A percentile compares a stretch with the other conserved stretches of the same genome.
Conservation (phyloP, 805 yeast genomes). For the Nakazawaea sp. region DNA sequence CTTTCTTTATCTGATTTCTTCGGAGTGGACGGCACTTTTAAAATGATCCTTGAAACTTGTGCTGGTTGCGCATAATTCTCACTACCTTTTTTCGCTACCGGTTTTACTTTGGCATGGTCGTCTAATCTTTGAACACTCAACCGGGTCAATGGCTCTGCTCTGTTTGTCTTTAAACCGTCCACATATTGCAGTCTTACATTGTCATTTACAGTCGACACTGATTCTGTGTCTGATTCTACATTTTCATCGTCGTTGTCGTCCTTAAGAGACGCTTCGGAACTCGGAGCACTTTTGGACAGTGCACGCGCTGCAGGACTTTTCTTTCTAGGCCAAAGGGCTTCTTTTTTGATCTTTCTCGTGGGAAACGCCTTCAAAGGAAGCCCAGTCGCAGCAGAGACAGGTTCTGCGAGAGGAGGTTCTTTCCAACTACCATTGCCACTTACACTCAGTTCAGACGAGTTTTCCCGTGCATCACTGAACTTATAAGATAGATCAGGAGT, state of each 20-base stretch:
- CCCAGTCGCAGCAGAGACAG: slow-evolving; percentile 62
- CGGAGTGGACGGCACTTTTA: slow-evolving; percentile 11
- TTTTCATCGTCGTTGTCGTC: slow-evolving; percentile 1
- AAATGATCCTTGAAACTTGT: slow-evolving; percentile 2
- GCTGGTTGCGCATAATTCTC: slow-evolving; percentile 10
- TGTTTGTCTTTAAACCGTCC: slow-evolving; percentile 23
- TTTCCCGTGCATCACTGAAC: background rate
- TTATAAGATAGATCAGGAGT: slow-evolving; percentile 9
- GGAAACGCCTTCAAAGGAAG: slow-evolving; percentile 68
- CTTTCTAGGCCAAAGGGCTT: slow-evolving; percentile 43
- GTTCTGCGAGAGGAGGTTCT: slow-evolving; percentile 54
- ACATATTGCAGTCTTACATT: slow-evolving; percentile 10
- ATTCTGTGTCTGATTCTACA: slow-evolving; percentile 13
- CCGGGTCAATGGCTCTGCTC: slow-evolving; percentile 26
- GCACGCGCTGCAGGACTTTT: no score
- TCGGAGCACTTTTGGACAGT: no score
- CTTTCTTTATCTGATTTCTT: background rate
- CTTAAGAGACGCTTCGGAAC: no score
- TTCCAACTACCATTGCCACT: slow-evolving; percentile 22
- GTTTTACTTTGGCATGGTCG: slow-evolving; percentile 4
- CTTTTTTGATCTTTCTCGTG: slow-evolving; percentile 47
- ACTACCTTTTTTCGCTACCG: slow-evolving; percentile 13
- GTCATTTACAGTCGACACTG: slow-evolving; percentile 12
- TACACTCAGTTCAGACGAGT: background rate
- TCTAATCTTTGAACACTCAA: slow-evolving; percentile 22